Conservation (phyloP, 164 flowering plant genomes). For the Magnolia officinalis region DNA sequence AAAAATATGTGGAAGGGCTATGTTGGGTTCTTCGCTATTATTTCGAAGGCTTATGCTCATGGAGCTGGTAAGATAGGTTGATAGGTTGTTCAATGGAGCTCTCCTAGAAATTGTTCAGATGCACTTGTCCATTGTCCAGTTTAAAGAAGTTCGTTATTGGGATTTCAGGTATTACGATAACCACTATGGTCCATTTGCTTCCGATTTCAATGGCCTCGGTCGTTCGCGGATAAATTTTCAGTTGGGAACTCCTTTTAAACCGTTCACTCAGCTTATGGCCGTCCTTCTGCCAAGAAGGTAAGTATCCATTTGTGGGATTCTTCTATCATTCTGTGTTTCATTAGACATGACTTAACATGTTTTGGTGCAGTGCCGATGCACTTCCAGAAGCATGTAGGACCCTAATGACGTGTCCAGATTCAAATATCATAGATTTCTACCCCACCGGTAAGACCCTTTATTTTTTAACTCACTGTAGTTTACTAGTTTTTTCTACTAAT, state of each 20-base stretch:
- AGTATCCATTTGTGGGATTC: not conserved
- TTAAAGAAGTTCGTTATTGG: not conserved
- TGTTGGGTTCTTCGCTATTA: slow-evolving; percentile 53
- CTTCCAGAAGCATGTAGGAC: slow-evolving; percentile 33
- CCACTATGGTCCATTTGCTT: slow-evolving; percentile 57
- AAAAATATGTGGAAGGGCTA: slow-evolving; percentile 48
- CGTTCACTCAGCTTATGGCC: slow-evolving; percentile 56
- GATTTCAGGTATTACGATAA: slow-evolving; percentile 45
- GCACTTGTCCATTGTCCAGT: not conserved
- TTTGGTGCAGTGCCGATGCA: slow-evolving; percentile 26
- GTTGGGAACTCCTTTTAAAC: slow-evolving; percentile 44
- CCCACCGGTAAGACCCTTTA: slow-evolving; percentile 25
- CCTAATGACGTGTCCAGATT: slow-evolving; percentile 28
- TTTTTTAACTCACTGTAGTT: not conserved
- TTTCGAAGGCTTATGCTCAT: slow-evolving; percentile 46
- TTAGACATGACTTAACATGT: not conserved
- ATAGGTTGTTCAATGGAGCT: not conserved
- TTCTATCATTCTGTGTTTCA: not conserved
- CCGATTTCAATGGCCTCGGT: slow-evolving; percentile 41
- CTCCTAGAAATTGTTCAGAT: not conserved
- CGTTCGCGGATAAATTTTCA: slow-evolving; percentile 24
- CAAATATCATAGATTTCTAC: slow-evolving; percentile 33
- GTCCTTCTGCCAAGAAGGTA: slow-evolving; percentile 58
- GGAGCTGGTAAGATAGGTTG: slow-evolving; percentile 43
- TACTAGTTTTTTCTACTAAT: not conserved